phyloP scores from a whole-genome alignment of 345 rosid genomes.

The Dimocarpus longan region DNA sequence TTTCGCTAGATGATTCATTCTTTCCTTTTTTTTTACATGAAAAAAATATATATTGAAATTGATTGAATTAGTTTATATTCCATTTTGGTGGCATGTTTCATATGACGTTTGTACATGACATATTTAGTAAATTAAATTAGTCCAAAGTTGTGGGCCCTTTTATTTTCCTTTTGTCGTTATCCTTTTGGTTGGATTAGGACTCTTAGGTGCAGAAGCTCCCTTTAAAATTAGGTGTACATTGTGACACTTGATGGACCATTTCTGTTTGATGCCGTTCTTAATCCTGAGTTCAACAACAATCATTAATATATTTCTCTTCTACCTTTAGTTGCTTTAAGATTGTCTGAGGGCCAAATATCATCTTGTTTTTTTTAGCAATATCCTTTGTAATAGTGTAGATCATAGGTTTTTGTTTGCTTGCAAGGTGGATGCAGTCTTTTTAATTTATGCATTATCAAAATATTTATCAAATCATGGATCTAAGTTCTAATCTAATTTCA shows the following conservation, averaged over 20 bases:
- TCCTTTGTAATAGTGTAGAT: not conserved
- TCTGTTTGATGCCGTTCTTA: not conserved
- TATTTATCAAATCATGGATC: not conserved
- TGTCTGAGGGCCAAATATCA: not conserved
- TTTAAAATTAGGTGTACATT: not conserved
- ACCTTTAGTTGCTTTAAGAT: constrained; percentile 9
- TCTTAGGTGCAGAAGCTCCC: not conserved
- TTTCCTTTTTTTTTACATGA: not conserved
- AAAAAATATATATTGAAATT: not conserved
- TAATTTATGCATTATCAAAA: not conserved
- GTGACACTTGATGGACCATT: constrained; percentile 9
- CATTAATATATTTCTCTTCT: not conserved
- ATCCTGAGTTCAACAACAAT: not conserved
- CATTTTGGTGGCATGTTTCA: not conserved
- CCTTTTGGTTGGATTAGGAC: not conserved
- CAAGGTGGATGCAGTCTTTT: not conserved
- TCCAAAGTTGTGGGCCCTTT: constrained; percentile 14
- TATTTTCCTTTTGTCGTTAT: not conserved
- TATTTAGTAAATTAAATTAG: not conserved
- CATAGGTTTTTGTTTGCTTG: not conserved
- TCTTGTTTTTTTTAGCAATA: not conserved
- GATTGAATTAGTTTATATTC: not conserved
- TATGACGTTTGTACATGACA: not conserved
- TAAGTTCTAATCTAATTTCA: not conserved
- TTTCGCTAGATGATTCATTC: not conserved